phyloP scores from a whole-genome alignment of 345 rosid genomes.

The Euclidium syriacum region DNA sequence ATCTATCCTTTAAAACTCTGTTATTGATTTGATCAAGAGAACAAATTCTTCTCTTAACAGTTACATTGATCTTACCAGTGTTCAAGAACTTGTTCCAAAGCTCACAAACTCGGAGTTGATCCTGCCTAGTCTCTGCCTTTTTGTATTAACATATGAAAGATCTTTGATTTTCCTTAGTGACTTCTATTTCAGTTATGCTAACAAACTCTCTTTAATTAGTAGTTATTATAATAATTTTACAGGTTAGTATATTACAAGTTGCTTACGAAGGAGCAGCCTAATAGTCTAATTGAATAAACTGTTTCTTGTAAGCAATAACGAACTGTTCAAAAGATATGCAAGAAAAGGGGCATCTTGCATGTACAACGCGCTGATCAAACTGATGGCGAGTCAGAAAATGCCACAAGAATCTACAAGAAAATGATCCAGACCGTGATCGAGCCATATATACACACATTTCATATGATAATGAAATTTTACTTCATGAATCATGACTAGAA shows the following conservation, averaged over 20 bases:
- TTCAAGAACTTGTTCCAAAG: constrained; percentile 77
- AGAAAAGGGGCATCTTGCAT: constrained; percentile 60
- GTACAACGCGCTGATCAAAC: constrained; percentile 58
- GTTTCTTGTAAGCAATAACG: too few relatives aligned
- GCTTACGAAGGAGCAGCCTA: too few relatives aligned
- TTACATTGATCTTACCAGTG: constrained; percentile 52
- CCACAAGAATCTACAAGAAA: constrained; percentile 49
- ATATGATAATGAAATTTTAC: constrained; percentile 70
- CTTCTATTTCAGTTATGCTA: constrained; percentile 54
- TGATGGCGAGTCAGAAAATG: constrained; percentile 46
- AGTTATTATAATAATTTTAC: too few relatives aligned
- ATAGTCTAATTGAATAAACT: too few relatives aligned
- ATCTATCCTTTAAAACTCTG: too few relatives aligned
- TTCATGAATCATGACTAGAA: constrained; percentile 45
- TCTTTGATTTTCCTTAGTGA: constrained; percentile 36
- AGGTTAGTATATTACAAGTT: too few relatives aligned
- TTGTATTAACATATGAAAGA: constrained; percentile 33
- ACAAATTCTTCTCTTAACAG: too few relatives aligned
- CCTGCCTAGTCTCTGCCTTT: constrained; percentile 41
- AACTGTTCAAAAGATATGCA: constrained; percentile 62
- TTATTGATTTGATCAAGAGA: too few relatives aligned
- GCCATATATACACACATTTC: constrained; percentile 58
- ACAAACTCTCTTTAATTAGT: constrained; percentile 44
- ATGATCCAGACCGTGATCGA: constrained; percentile 44
- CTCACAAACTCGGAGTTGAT: constrained; percentile 37